Evolutionary conservation across 345 rosid genomes (phyloP), one percentile per base, ranked within the genome.

Genomic region (Gossypium bickii): DNA sequence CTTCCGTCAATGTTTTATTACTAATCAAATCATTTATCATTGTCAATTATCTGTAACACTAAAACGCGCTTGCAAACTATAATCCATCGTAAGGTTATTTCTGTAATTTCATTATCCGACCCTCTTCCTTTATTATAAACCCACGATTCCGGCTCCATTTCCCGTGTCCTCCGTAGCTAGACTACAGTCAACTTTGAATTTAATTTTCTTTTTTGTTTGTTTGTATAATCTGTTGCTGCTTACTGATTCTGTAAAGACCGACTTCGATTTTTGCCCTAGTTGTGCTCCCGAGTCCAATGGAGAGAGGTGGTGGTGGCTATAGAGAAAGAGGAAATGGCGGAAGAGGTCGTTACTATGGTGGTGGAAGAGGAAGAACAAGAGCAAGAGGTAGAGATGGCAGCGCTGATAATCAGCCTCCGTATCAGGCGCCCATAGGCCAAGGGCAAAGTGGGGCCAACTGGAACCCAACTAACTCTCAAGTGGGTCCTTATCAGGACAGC

Each of bases 261-360:
- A 68, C 45, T 68, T 68, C 20, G 13, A 7, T 15, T 48, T 67
- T 2, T 34, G 4, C 55, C 58, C 58, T 51, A 27, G 58, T 49
- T 68, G 58, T 73, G 76, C 68, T 73, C 76, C 76, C 76, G 68
- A 45, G 67, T 73, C 68, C 82, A 67, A 89, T 89, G 93, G 91
- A 89, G 64, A 75, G 85, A 76, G 87, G 81, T 34, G 74, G 80
- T 70, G 74, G 80, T 70, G 70, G 74, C 15, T 73, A 71, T 11
- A 15, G 80, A 20, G 44, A 71, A 45, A 34, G 79, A 38, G 75
- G 71, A 34, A 44, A 44, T 38, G 78, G 71, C 8, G 71, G 69
- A 2, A 56, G 78, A 15, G 64, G 70, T 71, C 71, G 82, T 67
- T 2, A 13, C 58, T 34, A 45, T 9, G 66, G 77, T 9, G 75